Evolutionary conservation across 306 rosid genomes (phyloP), one percentile per base, ranked within the genome.

Genomic region (Casuarina cunninghamiana): DNA sequence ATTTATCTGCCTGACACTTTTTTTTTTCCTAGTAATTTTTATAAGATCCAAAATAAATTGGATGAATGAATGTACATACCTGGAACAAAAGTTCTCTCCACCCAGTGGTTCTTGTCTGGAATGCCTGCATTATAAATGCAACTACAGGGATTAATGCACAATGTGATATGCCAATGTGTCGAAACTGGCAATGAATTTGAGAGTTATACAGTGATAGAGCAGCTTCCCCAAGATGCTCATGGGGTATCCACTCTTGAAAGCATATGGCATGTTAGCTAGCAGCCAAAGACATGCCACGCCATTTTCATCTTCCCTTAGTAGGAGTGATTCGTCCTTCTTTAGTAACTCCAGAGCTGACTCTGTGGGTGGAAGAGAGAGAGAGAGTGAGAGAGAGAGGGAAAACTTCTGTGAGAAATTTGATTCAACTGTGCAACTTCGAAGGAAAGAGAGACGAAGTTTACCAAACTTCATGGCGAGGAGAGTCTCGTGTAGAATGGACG

Each of bases 401-500:
- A 10, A 3, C 2, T 38, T 10, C 13, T 26, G 67, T 5, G 32
- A 60, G 5, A 45, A 45, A 45, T 45, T 45, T 10, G 49, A 45
- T 45, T 45, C 10, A 6, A 61, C 35, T 61, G 41, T 32, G 10
- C 41, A 26, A 35, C 68, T 3, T 61, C 17, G 55, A 16, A 37
- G 38, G 63, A 43, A 61, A 5, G 41, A 41, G 21, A 15, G 19
- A 21, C 12, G 3, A 8, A 2, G 43, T 21, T 42, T 16, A 72
- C 86, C 86, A 17, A 79, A 83, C 42, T 72, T 6, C 44, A 17
- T 12, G 68, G 78, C 77, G 3, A 76, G 74, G 21, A 79, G 65
- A 35, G 86, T 83, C 0, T 61, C 43, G 17, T 83, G 86, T 75
- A 83, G 73, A 57, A 83, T 75, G 39, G 81, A 60, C 17, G 71